A percentile compares a stretch with the other conserved stretches of the same genome.
phyloP scores from a whole-genome alignment of 139 green algal species.

The Micractinium sp. region DNA sequence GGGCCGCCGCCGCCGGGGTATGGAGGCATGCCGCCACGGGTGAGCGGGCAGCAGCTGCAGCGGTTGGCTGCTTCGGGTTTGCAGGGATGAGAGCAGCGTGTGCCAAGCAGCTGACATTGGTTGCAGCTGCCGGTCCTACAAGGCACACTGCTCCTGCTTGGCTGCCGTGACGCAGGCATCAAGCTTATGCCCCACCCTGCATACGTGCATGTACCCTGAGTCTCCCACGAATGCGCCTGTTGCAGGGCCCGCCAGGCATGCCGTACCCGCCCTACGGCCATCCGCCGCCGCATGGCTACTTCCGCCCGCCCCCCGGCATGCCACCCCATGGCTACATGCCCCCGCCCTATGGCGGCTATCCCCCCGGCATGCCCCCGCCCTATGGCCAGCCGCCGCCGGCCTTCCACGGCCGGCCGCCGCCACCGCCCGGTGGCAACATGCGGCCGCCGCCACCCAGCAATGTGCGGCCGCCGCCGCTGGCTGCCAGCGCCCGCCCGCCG shows the following conservation, averaged over 20 bases:
- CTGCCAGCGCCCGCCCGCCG: background rate
- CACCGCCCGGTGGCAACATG: background rate
- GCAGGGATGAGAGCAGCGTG: background rate
- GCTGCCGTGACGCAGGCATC: background rate
- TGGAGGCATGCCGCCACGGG: background rate
- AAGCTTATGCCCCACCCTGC: background rate
- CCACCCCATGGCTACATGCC: slow-evolving; percentile 30
- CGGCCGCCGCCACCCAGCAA: background rate
- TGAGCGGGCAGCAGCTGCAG: background rate
- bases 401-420: background rate
- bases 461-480: background rate
- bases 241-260: background rate
- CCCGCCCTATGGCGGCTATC: slow-evolving; percentile 1
- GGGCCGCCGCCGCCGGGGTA: background rate
- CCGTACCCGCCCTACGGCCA: background rate
- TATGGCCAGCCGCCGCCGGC: slow-evolving; percentile 11
- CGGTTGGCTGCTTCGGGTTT: background rate
- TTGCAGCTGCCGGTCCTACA: background rate
- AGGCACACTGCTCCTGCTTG: background rate
- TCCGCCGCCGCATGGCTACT: background rate
- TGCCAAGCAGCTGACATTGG: background rate
- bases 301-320: slow-evolving; percentile 20
- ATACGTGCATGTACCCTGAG: background rate
- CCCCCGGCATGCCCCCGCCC: slow-evolving; percentile 19
- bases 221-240: background rate